phyloP scores from a whole-genome alignment of 2,329 filamentous ascomycete genomes.

The Ophiostoma angusticollis region DNA sequence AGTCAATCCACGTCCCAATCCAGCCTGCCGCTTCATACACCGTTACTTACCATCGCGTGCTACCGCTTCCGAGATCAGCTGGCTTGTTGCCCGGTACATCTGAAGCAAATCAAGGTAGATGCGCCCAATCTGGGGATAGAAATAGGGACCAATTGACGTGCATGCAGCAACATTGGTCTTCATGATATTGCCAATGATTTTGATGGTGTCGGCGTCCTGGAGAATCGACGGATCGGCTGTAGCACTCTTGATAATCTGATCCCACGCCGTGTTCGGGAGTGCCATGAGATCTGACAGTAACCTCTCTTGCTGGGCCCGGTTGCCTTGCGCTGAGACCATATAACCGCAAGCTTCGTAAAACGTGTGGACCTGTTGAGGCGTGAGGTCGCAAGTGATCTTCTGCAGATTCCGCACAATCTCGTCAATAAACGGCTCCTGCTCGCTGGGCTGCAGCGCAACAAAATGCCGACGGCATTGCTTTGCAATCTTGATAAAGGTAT shows the following conservation, averaged over 20 bases:
- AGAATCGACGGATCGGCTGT: slow-evolving; percentile 75
- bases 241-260: slow-evolving; percentile 81
- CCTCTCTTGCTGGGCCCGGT: slow-evolving; percentile 85
- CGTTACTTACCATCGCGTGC: slow-evolving; percentile 61
- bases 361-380: slow-evolving; percentile 93
- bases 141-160: slow-evolving; percentile 90
- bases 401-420: slow-evolving; percentile 94
- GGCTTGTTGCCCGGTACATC: slow-evolving; percentile 97
- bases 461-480: slow-evolving; percentile 97
- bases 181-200: slow-evolving; percentile 99
- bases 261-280: slow-evolving; percentile 88
- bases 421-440: slow-evolving; percentile 93
- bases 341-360: slow-evolving; percentile 99
- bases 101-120: slow-evolving; percentile 98
- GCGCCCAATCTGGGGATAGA: slow-evolving; percentile 92
- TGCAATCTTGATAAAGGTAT: slow-evolving; percentile 99
- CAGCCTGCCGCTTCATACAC: too few species aligned
- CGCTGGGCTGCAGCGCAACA: slow-evolving; percentile 86
- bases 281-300: slow-evolving; percentile 86
- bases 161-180: slow-evolving; percentile 99
- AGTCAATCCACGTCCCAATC: too few species aligned
- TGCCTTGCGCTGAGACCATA: slow-evolving; percentile 96
- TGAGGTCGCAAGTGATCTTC: slow-evolving; percentile 90
- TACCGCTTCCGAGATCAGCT: slow-evolving; percentile 88
- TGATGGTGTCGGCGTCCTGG: slow-evolving; percentile 89